Evolutionary conservation across 2,329 filamentous ascomycete genomes (phyloP).

Genomic region (Monosporascus sp.): DNA sequence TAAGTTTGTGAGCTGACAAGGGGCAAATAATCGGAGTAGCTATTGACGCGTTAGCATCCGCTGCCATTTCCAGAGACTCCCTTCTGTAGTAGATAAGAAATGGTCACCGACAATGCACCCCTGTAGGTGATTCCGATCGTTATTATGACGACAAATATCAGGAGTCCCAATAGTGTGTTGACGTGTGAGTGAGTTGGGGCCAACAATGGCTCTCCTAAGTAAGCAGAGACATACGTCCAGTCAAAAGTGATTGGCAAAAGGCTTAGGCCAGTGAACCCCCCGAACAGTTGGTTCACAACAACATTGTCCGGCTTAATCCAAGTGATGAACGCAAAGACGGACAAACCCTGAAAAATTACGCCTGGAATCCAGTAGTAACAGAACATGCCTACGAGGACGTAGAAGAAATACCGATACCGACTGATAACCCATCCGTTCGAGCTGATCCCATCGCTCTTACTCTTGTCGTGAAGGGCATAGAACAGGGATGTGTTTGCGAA

Average conservation of each 20-base stretch:
- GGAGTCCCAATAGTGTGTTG: slow-evolving; percentile 37
- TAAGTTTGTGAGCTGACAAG: slow-evolving; percentile 50
- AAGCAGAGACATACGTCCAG: slow-evolving; percentile 34
- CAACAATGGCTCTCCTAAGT: slow-evolving; percentile 29
- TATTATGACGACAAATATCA: slow-evolving; percentile 35
- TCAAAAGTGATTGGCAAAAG: slow-evolving; percentile 42
- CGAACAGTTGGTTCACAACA: slow-evolving; percentile 45
- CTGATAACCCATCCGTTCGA: slow-evolving; percentile 41
- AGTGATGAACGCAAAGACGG: slow-evolving; percentile 42
- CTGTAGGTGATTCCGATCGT: slow-evolving; percentile 45
- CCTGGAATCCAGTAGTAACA: slow-evolving; percentile 51
- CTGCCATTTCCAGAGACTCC: background rate
- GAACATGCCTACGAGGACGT: slow-evolving; percentile 37
- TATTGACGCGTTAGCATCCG: slow-evolving; percentile 10
- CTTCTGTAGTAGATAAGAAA: background rate
- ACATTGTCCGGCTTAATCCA: slow-evolving; percentile 44
- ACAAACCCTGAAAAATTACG: slow-evolving; percentile 43
- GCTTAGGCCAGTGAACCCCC: slow-evolving; percentile 38
- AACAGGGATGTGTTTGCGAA: slow-evolving; percentile 45
- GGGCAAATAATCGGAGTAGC: slow-evolving; percentile 48
- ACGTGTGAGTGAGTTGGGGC: slow-evolving; percentile 33
- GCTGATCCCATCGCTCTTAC: slow-evolving; percentile 33
- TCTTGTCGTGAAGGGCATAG: slow-evolving; percentile 37
- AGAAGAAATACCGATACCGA: slow-evolving; percentile 41
- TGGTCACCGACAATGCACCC: slow-evolving; percentile 31